A percentile compares a stretch with the other conserved stretches of the same genome.
Evolutionary conservation across 306 rosid genomes (phyloP).

Genomic region (Corylus avellana): DNA sequence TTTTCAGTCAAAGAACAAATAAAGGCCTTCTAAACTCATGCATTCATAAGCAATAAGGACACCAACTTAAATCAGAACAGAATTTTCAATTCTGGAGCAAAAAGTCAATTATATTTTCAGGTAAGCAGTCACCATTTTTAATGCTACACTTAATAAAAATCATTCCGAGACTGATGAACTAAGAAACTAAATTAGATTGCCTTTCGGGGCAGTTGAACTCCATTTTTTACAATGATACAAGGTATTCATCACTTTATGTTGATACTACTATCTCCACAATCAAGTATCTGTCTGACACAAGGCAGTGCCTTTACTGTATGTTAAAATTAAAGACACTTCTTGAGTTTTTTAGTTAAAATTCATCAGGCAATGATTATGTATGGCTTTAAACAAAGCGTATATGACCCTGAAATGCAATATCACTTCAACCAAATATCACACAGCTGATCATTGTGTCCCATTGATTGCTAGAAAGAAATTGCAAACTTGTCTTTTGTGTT

Average conservation of each 20-base stretch:
- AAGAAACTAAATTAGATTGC: neutral
- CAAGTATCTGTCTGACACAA: neutral
- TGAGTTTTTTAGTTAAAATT: neutral
- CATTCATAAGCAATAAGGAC: neutral
- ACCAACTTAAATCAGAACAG: slow-evolving; percentile 3
- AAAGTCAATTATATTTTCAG: neutral
- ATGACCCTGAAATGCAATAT: neutral
- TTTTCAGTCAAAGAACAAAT: too few relatives aligned
- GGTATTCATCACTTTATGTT: slow-evolving; percentile 10
- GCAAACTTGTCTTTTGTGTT: neutral
- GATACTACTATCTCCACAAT: neutral
- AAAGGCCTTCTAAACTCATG: neutral
- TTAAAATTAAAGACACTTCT: neutral
- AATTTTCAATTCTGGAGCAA: neutral
- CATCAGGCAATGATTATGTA: neutral
- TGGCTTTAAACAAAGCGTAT: slow-evolving; percentile 3
- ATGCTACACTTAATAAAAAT: neutral
- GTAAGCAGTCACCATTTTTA: slow-evolving; percentile 4
- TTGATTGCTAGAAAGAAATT: slow-evolving; percentile 3
- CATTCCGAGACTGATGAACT: neutral
- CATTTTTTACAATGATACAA: slow-evolving; percentile 15
- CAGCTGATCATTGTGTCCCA: neutral
- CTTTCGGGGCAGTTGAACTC: neutral
- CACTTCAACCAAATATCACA: slow-evolving; percentile 17
- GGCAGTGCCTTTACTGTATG: neutral